A percentile compares a stretch with the other conserved stretches of the same genome.
Evolutionary conservation across 1,284 basidiomycete species (phyloP).

Genomic region (Hortiboletus rubellus): DNA sequence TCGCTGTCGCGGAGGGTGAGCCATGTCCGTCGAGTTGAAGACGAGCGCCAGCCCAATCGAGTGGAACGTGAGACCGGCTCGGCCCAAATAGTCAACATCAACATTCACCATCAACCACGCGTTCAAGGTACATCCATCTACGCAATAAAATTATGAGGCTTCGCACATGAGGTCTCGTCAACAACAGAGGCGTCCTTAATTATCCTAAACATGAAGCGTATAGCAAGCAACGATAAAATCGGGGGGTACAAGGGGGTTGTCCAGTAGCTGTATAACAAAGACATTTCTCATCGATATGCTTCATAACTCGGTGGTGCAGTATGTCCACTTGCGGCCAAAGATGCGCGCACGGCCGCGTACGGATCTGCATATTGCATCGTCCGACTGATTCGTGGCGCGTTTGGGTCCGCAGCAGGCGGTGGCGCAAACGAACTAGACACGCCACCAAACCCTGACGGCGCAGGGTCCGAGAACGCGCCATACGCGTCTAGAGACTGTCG

Average conservation of each 20-base stretch:
- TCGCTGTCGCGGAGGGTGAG: slow-evolving; percentile 12
- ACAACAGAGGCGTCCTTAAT: slow-evolving; percentile 14
- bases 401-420: slow-evolving; percentile 40
- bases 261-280: not conserved
- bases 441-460: slow-evolving; percentile 63
- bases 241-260: slow-evolving; percentile 15
- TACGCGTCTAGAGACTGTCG: slow-evolving; percentile 82
- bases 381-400: slow-evolving; percentile 62
- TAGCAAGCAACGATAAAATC: slow-evolving; percentile 11
- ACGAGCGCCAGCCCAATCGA: not conserved
- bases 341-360: slow-evolving; percentile 72
- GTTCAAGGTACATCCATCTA: slow-evolving; percentile 16
- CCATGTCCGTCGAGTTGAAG: slow-evolving; percentile 9
- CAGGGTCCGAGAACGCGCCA: slow-evolving; percentile 83
- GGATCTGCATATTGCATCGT: slow-evolving; percentile 89
- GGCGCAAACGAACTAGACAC: slow-evolving; percentile 29
- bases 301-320: slow-evolving; percentile 51
- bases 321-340: slow-evolving; percentile 29
- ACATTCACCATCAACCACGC: not conserved
- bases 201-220: slow-evolving; percentile 10
- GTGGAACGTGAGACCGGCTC: slow-evolving; percentile 17
- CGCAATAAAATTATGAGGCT: slow-evolving; percentile 10
- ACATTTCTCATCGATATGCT: slow-evolving; percentile 36
- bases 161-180: slow-evolving; percentile 2
- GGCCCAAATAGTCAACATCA: slow-evolving; percentile 14